Conservation (phyloP, 495 filamentous ascomycete species). For the Daldinia bambusicola region DNA sequence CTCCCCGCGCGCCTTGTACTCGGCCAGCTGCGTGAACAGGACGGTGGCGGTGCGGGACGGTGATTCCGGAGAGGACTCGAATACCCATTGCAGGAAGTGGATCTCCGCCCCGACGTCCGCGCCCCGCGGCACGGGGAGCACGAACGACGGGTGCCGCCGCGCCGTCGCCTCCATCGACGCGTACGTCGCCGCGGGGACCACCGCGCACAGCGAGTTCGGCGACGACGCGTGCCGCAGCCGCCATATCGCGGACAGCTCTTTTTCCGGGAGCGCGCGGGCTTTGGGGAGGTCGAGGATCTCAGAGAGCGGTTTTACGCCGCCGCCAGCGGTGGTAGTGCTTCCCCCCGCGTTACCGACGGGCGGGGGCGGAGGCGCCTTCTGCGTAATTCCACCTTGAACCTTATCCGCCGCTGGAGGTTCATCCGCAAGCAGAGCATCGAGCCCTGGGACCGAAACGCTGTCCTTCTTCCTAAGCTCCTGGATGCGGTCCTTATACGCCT, state of each 20-base stretch:
- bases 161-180: slow-evolving; percentile 72
- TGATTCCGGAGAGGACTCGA: slow-evolving; percentile 54
- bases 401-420: slow-evolving; percentile 2
- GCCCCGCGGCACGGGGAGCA: slow-evolving; percentile 83
- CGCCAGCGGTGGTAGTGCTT: slow-evolving; percentile 51
- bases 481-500: slow-evolving; percentile 86
- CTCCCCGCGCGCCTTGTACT: slow-evolving; percentile 90
- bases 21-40: slow-evolving; percentile 90
- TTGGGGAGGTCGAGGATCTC: slow-evolving; percentile 87
- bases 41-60: slow-evolving; percentile 77
- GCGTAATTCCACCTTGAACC: not conserved
- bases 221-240: slow-evolving; percentile 82
- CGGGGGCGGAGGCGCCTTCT: slow-evolving; percentile 47
- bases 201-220: slow-evolving; percentile 79
- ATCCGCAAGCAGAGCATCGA: slow-evolving; percentile 58
- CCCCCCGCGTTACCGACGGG: slow-evolving; percentile 30
- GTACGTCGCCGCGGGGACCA: slow-evolving; percentile 78
- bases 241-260: slow-evolving; percentile 90
- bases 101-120: slow-evolving; percentile 77
- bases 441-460: slow-evolving; percentile 51
- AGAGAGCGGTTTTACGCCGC: slow-evolving; percentile 77
- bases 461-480: slow-evolving; percentile 68
- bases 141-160: slow-evolving; percentile 82
- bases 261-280: slow-evolving; percentile 72
- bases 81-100: slow-evolving; percentile 83